These are phyloP conservation scores for Leccinum barrowsii DNA, from an alignment of 768 basidiomycete genomes.

Conservation along the genomic window DNA sequence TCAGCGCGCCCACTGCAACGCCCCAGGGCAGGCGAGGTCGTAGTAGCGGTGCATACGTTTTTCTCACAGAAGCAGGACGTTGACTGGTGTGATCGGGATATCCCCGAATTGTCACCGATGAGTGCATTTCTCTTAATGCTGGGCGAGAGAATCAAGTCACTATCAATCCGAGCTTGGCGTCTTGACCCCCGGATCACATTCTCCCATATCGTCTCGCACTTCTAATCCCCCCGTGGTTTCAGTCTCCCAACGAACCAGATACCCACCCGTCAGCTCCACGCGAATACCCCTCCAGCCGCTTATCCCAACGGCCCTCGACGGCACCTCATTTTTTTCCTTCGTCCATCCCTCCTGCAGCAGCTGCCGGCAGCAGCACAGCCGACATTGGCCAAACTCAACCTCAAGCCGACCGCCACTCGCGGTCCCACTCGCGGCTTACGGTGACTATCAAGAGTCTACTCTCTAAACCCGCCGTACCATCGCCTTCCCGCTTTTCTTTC, in stretches of 20 bases:
- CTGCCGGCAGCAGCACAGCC: not conserved
- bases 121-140: too few species aligned
- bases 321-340: conserved; percentile 3
- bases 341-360: not conserved
- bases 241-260: conserved; percentile 21
- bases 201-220: conserved; percentile 14
- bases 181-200: conserved; percentile 7
- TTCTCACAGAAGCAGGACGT: too few species aligned
- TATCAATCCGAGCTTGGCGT: conserved; percentile 18
- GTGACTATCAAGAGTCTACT: conserved; percentile 36
- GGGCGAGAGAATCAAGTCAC: not conserved
- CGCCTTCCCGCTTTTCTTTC: conserved; percentile 21
- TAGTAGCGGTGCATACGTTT: too few species aligned
- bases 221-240: conserved; percentile 16
- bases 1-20: too few species aligned
- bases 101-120: too few species aligned
- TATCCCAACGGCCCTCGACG: conserved; percentile 18
- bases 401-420: conserved; percentile 8
- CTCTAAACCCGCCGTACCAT: conserved; percentile 28
- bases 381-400: not conserved
- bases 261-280: conserved; percentile 2
- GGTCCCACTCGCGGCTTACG: conserved; percentile 19
- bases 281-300: not conserved
- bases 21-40: too few species aligned
- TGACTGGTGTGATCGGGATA: too few species aligned